These are phyloP conservation scores for Acacia crassicarpa DNA, from an alignment of 306 rosid genomes.

Conservation along the genomic window DNA sequence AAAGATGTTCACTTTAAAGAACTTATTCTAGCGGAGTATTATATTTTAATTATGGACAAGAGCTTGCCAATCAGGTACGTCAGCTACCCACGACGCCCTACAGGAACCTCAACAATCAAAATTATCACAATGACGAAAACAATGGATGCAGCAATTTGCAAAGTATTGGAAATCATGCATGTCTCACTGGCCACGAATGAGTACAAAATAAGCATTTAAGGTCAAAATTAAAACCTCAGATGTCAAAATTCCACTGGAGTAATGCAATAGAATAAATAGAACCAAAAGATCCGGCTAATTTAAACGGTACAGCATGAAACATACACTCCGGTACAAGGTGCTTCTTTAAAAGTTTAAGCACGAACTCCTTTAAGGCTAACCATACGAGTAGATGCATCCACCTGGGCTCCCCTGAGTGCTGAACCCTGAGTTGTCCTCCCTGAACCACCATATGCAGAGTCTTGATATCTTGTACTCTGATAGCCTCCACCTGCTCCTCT, in stretches of 20 bases:
- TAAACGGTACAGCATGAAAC: conserved; percentile 4
- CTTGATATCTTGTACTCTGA: conserved; percentile 60
- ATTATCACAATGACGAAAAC: background rate
- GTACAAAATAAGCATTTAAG: background rate
- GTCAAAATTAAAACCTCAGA: conserved; percentile 10
- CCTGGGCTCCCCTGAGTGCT: conserved; percentile 67
- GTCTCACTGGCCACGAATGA: background rate
- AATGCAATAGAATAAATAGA: conserved; percentile 23
- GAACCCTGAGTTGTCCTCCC: conserved; percentile 59
- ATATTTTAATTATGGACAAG: conserved; percentile 44
- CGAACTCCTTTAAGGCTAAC: conserved; percentile 76
- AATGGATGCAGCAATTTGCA: background rate
- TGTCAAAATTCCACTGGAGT: background rate
- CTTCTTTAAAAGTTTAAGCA: conserved; percentile 44
- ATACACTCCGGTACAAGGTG: background rate
- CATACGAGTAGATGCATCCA: conserved; percentile 72
- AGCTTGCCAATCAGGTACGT: conserved; percentile 49
- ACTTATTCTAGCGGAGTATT: conserved; percentile 52
- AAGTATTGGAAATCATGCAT: background rate
- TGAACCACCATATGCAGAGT: conserved; percentile 53
- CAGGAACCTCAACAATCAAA: too few relatives aligned
- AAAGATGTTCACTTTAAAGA: conserved; percentile 42
- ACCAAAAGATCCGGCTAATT: background rate
- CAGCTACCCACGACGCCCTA: background rate
- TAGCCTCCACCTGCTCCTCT: conserved; percentile 56